phyloP scores from a whole-genome alignment of 1,284 basidiomycete species.

The Austroboletus olivaceoglutinosus region DNA sequence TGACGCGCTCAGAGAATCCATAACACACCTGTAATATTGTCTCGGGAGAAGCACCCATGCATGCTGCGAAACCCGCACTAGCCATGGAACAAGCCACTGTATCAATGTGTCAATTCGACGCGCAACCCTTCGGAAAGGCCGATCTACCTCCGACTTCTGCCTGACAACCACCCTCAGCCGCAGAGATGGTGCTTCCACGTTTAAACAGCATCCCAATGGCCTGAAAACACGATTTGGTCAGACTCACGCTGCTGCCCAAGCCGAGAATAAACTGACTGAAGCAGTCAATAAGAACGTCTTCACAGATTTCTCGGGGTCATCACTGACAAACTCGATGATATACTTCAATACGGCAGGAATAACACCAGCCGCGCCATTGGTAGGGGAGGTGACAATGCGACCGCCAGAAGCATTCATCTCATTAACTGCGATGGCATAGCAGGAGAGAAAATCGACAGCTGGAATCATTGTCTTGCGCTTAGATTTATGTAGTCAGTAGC shows the following conservation, averaged over 20 bases:
- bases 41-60: slow-evolving; percentile 84
- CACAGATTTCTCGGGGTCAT: slow-evolving; percentile 84
- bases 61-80: slow-evolving; percentile 89
- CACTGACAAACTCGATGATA: slow-evolving; percentile 85
- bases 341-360: slow-evolving; percentile 92
- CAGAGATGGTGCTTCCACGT: slow-evolving; percentile 92
- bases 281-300: slow-evolving; percentile 86
- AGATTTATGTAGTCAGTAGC: slow-evolving; percentile 7
- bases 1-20: slow-evolving; percentile 2
- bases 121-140: background rate
- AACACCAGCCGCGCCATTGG: slow-evolving; percentile 86
- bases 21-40: slow-evolving; percentile 65
- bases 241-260: background rate
- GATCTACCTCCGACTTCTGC: slow-evolving; percentile 77
- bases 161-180: slow-evolving; percentile 91
- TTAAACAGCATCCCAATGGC: slow-evolving; percentile 97
- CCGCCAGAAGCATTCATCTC: slow-evolving; percentile 92
- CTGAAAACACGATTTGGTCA: slow-evolving; percentile 36
- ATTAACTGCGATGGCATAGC: slow-evolving; percentile 90
- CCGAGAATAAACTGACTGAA: slow-evolving; percentile 46
- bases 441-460: slow-evolving; percentile 91
- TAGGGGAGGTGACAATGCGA: slow-evolving; percentile 92
- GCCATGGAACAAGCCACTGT: slow-evolving; percentile 90
- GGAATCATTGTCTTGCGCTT: slow-evolving; percentile 85
- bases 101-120: slow-evolving; percentile 3